Percentiles rank a stretch among this genome's conserved stretches.
These are phyloP conservation scores for Cyberlindnera veronae DNA, from an alignment of 805 yeast genomes.

Conservation along the genomic window DNA sequence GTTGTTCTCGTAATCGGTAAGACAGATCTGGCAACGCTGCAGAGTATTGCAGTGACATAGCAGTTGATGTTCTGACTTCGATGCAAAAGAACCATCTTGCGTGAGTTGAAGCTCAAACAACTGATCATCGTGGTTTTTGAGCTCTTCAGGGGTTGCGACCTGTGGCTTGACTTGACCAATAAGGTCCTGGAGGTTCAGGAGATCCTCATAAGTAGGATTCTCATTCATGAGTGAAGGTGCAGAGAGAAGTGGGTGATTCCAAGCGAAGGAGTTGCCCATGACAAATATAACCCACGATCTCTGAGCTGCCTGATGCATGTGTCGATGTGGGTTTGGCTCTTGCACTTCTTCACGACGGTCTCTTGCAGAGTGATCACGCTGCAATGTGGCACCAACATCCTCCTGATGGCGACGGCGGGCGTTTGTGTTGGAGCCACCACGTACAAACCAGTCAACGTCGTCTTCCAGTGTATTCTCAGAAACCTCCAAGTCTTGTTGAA, in stretches of 20 bases:
- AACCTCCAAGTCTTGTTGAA: constrained; percentile 19
- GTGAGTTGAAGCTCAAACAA: constrained; percentile 19
- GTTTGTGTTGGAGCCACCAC: constrained; percentile 2
- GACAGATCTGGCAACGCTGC: constrained; percentile 47
- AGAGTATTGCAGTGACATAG: background rate
- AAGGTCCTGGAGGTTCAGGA: constrained; percentile 43
- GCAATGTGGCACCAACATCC: too few species aligned
- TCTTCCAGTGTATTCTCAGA: constrained; percentile 9
- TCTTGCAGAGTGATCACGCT: too few species aligned
- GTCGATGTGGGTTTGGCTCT: constrained; percentile 6
- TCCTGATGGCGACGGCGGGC: too few species aligned
- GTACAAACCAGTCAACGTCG: constrained; percentile 17
- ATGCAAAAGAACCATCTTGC: background rate
- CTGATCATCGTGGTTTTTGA: constrained; percentile 38
- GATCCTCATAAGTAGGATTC: constrained; percentile 48
- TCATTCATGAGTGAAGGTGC: constrained; percentile 47
- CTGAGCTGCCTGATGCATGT: too few species aligned
- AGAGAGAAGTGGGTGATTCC: constrained; percentile 44
- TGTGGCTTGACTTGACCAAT: constrained; percentile 45
- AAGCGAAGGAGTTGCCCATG: constrained; percentile 52
- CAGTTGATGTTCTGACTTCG: background rate
- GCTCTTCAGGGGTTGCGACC: constrained; percentile 39
- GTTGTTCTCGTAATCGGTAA: constrained; percentile 42
- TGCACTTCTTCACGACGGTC: constrained; percentile 7
- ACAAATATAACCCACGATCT: constrained; percentile 63